These are phyloP conservation scores for Abelmoschus esculentus DNA, from an alignment of 345 rosid genomes.

Conservation along the genomic window DNA sequence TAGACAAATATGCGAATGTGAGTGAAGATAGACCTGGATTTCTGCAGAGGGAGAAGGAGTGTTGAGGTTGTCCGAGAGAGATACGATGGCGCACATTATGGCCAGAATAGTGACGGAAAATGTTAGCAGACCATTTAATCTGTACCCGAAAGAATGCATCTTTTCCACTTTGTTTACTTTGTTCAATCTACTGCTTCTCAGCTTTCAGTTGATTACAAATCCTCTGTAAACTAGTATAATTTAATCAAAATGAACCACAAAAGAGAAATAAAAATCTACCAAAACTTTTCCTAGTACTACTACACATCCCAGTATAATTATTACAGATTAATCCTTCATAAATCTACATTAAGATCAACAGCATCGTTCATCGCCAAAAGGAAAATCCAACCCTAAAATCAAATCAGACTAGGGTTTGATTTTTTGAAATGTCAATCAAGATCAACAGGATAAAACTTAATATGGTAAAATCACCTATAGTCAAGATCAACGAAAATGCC, in stretches of 20 bases:
- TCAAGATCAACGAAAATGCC: neutral
- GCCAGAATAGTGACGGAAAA: slow-evolving; percentile 80
- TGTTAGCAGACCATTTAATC: slow-evolving; percentile 85
- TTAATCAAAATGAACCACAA: neutral
- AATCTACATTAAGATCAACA: neutral
- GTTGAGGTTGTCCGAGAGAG: slow-evolving; percentile 82
- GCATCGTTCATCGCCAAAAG: neutral
- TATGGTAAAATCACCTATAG: neutral
- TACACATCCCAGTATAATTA: neutral
- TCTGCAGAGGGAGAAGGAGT: slow-evolving; percentile 66
- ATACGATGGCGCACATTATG: slow-evolving; percentile 71
- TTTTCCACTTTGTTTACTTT: neutral
- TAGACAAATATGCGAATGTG: neutral
- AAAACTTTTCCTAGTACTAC: neutral
- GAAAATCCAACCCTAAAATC: neutral
- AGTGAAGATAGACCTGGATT: slow-evolving; percentile 54
- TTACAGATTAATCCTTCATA: neutral
- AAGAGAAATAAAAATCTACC: neutral
- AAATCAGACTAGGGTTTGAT: neutral
- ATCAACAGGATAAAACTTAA: neutral
- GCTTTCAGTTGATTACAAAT: neutral
- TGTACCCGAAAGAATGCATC: slow-evolving; percentile 88
- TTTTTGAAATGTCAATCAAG: neutral
- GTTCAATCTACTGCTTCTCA: neutral
- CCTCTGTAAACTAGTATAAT: neutral